phyloP scores from a whole-genome alignment of 2,329 filamentous ascomycete species.

The Phyllosticta citriasiana region DNA sequence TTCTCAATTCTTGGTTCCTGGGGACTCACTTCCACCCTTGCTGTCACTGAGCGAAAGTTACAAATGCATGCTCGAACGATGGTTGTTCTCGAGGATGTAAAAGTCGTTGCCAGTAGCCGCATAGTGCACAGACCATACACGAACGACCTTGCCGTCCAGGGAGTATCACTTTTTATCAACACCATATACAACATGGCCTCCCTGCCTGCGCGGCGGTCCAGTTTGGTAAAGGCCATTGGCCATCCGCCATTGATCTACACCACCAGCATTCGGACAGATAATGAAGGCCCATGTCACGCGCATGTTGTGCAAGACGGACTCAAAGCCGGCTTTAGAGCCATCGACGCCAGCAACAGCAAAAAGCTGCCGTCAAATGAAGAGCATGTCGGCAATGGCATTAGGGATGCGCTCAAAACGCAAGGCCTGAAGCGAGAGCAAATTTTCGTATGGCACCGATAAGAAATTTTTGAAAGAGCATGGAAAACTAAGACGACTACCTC shows the following conservation, averaged over 20 bases:
- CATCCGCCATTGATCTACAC: background rate
- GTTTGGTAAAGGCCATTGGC: background rate
- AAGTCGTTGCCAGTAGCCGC: too few relatives aligned
- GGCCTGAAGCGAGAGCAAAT: constrained; percentile 50
- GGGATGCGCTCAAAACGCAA: constrained; percentile 49
- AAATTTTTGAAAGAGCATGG: background rate
- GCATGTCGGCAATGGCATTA: constrained; percentile 57
- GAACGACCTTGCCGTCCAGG: too few relatives aligned
- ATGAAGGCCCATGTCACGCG: constrained; percentile 38
- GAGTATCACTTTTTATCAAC: too few relatives aligned
- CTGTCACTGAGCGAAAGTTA: too few relatives aligned
- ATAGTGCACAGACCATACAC: too few relatives aligned
- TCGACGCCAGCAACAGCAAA: constrained; percentile 65
- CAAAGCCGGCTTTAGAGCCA: constrained; percentile 56
- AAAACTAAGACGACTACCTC: too few relatives aligned
- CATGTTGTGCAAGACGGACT: constrained; percentile 60
- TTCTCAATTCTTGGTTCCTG: too few relatives aligned
- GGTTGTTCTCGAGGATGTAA: too few relatives aligned
- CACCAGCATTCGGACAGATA: constrained; percentile 63
- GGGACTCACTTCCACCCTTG: too few relatives aligned
- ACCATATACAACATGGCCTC: too few relatives aligned
- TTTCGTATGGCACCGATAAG: constrained; percentile 41
- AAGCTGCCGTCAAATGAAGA: constrained; percentile 74
- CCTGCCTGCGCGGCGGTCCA: too few relatives aligned
- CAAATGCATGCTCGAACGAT: too few relatives aligned